Evolutionary conservation across 2,329 filamentous ascomycete species (phyloP).

Genomic region (Polychaeton citri): DNA sequence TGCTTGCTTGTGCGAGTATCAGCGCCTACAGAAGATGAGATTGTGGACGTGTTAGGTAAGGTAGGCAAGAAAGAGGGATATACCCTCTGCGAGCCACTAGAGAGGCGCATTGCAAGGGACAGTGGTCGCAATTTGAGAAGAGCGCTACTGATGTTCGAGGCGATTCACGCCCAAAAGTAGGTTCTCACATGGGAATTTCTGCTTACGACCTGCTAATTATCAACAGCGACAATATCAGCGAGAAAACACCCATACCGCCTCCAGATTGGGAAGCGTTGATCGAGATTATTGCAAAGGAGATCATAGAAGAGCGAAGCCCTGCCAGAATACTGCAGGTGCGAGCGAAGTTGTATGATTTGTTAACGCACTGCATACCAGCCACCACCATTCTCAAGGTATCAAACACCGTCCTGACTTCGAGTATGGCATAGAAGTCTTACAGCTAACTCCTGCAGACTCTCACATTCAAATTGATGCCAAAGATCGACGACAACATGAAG

Average conservation of each 20-base stretch:
- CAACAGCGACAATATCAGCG: constrained; percentile 72
- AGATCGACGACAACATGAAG: constrained; percentile 81
- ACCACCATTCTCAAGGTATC: constrained; percentile 75
- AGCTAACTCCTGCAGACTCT: constrained; percentile 44
- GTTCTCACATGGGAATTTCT: constrained; percentile 19
- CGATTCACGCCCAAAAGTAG: constrained; percentile 93
- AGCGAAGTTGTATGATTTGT: constrained; percentile 87
- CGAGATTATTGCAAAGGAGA: constrained; percentile 77
- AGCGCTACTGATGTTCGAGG: constrained; percentile 91
- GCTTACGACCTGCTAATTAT: constrained; percentile 16
- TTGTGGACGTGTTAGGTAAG: constrained; percentile 57
- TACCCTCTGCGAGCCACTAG: constrained; percentile 60
- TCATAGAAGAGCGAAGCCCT: constrained; percentile 86
- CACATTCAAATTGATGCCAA: constrained; percentile 79
- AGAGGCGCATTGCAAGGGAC: constrained; percentile 75
- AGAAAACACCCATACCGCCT: constrained; percentile 78
- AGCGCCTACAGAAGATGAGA: constrained; percentile 74
- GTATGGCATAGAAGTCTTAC: neutral
- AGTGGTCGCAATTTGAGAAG: constrained; percentile 82
- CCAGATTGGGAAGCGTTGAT: constrained; percentile 96
- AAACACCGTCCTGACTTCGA: neutral
- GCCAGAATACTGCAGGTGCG: constrained; percentile 76
- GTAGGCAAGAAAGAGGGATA: constrained; percentile 73
- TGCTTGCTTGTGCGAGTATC: constrained; percentile 85
- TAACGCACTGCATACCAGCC: constrained; percentile 93